Conservation (phyloP, 2,329 filamentous ascomycete species). For the Basipetospora chlamydospora region DNA sequence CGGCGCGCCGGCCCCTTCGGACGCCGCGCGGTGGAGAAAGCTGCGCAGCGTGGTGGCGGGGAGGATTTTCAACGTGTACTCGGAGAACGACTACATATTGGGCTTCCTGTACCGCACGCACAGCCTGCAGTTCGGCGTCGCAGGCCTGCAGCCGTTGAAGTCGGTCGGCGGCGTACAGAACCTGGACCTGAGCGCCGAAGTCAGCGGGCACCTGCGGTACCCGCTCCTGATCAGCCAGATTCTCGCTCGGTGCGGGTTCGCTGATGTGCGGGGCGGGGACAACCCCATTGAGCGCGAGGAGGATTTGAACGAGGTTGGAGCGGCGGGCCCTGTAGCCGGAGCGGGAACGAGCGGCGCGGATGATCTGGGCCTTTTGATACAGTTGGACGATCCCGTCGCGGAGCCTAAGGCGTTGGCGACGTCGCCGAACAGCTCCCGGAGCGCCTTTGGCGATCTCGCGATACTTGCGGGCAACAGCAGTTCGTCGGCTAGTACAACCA, state of each 20-base stretch:
- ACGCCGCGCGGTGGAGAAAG: constrained; percentile 56
- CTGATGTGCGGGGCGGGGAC: constrained; percentile 26
- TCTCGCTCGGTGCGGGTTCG: constrained; percentile 35
- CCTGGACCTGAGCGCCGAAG: constrained; percentile 35
- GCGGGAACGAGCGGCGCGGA: background rate
- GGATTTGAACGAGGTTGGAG: constrained; percentile 14
- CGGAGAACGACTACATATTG: constrained; percentile 73
- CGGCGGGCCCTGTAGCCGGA: background rate
- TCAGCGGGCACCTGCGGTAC: constrained; percentile 38
- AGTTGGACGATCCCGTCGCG: background rate
- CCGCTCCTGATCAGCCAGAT: constrained; percentile 36
- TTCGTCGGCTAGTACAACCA: too few relatives aligned
- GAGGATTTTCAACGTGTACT: constrained; percentile 76
- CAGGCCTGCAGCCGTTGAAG: constrained; percentile 62
- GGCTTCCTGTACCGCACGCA: constrained; percentile 78
- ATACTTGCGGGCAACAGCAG: too few relatives aligned
- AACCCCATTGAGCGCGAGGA: constrained; percentile 36
- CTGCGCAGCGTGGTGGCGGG: constrained; percentile 69
- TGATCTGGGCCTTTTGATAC: background rate
- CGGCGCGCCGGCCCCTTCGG: constrained; percentile 63
- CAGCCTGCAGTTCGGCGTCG: constrained; percentile 68
- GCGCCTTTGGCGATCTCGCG: too few relatives aligned
- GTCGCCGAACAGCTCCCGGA: too few relatives aligned
- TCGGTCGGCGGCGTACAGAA: constrained; percentile 51
- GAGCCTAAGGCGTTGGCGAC: constrained; percentile 1